Evolutionary conservation across 257 asterid genomes (phyloP).

Genomic region (Thymus quinquecostatus): DNA sequence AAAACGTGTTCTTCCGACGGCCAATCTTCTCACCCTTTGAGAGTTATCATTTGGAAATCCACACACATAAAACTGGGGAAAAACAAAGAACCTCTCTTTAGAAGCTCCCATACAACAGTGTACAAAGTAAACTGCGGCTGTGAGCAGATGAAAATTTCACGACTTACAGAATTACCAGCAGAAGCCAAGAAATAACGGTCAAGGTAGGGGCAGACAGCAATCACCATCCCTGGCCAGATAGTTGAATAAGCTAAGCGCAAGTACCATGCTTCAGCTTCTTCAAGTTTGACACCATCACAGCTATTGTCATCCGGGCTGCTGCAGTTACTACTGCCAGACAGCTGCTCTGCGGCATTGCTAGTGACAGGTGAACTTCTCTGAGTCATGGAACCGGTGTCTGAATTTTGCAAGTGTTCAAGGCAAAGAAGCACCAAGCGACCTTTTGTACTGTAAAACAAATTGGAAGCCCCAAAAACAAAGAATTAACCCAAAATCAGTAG

Average conservation of each 20-base stretch:
- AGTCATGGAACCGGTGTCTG: slow-evolving; percentile 67
- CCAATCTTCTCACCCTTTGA: slow-evolving; percentile 68
- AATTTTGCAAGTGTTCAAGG: slow-evolving; percentile 69
- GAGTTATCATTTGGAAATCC: slow-evolving; percentile 74
- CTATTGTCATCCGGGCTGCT: slow-evolving; percentile 87
- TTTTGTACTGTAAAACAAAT: slow-evolving; percentile 63
- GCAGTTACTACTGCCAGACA: slow-evolving; percentile 70
- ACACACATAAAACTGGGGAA: slow-evolving; percentile 81
- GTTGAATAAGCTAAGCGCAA: slow-evolving; percentile 66
- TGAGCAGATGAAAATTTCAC: slow-evolving; percentile 32
- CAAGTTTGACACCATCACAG: slow-evolving; percentile 76
- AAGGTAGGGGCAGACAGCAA: slow-evolving; percentile 88
- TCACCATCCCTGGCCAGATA: slow-evolving; percentile 81
- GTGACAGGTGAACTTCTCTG: slow-evolving; percentile 66
- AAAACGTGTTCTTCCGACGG: slow-evolving; percentile 81
- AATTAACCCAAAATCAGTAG: slow-evolving; percentile 19
- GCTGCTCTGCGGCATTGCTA: slow-evolving; percentile 64
- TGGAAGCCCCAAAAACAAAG: slow-evolving; percentile 22
- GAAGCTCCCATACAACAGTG: slow-evolving; percentile 27
- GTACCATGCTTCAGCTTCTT: slow-evolving; percentile 87
- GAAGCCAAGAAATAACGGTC: slow-evolving; percentile 86
- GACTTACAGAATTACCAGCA: slow-evolving; percentile 87
- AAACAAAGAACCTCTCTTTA: slow-evolving; percentile 29
- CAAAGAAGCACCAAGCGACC: slow-evolving; percentile 90
- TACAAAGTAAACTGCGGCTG: slow-evolving; percentile 25